Conservation (phyloP, 2,329 filamentous ascomycete genomes). For the Raffaelea ambrosiae region DNA sequence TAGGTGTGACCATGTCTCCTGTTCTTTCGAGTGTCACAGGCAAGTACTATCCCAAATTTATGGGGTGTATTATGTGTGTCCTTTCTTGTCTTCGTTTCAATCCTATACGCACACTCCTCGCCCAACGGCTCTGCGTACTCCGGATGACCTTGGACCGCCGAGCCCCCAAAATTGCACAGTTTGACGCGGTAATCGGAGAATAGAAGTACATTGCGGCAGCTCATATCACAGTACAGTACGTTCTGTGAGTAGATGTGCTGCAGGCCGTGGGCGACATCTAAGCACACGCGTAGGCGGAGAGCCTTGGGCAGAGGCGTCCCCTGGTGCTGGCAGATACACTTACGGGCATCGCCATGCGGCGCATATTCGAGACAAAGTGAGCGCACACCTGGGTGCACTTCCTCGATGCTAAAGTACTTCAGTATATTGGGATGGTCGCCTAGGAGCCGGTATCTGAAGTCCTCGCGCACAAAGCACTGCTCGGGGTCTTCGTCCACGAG, state of each 20-base stretch:
- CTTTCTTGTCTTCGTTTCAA: no score
- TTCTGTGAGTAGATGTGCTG: not conserved
- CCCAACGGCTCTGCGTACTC: not conserved
- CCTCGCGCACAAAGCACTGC: not conserved
- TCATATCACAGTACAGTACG: not conserved
- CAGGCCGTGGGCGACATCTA: not conserved
- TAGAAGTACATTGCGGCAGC: not conserved
- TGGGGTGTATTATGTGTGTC: no score
- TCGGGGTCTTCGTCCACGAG: slow-evolving; percentile 18
- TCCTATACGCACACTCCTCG: not conserved
- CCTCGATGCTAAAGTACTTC: no score
- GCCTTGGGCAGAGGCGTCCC: not conserved
- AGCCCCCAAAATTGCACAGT: not conserved
- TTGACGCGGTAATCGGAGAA: not conserved
- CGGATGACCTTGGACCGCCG: not conserved
- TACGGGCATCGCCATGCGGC: not conserved
- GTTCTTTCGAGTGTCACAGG: no score
- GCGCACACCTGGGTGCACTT: not conserved
- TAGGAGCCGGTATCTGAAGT: not conserved
- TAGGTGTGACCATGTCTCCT: no score
- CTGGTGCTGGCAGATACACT: not conserved
- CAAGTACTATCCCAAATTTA: no score
- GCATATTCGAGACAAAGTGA: not conserved
- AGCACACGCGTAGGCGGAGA: not conserved
- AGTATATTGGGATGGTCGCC: no score